Base-by-base conservation (phyloP, 164 flowering plant genomes). In the Cinnamomum chago region DNA sequence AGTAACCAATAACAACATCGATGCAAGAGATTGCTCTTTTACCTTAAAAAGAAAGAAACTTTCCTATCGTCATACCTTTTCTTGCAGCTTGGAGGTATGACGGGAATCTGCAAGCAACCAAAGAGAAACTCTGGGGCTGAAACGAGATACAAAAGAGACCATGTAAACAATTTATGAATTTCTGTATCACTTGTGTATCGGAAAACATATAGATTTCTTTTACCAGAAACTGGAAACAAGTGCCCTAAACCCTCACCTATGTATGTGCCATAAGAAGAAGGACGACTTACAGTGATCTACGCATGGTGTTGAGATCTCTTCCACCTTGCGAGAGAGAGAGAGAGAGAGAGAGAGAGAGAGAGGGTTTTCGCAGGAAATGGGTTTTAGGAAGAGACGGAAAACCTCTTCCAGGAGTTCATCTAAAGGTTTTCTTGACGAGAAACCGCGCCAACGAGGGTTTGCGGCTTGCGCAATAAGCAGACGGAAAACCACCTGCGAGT, bases 61-160 rank as follows among this genome's bases (percentile, higher is more conserved):
- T 24, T 58, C 40, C 15, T 22, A 15, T 15, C 17, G 18, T 3
- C 60, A 14, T 55, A 55, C 60, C 6, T 2, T 62, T 67, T n/a
- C 60, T 25, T 40, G 74, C 22, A 23, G 76, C 77, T 68, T 78
- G 76, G 73, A 72, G 28, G 30, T n/a, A 22, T 51, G 27, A 27
- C 27, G 50, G 4, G 79, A 70, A 50, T 78, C 74, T 4, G 79
- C 76, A 66, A 79, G 23, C 17, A 64, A 81, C 58, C 77, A 71
- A 72, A 77, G 13, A 71, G 62, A 66, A 73, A 71, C 55, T 72
- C 79, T 83, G 47, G 65, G 50, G 58, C 87, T 83, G 85, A 20
- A 78, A 77, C 24, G 24, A 50, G 22, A 70, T 7, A 27, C 20
- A 55, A 76, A 13, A 58, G 28, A 33, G 25, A 52, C 15, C 6